A percentile compares a stretch with the other conserved stretches of the same genome.
Evolutionary conservation across 129 eudicot species (phyloP).

Genomic region (carrot (Daucus carota)): DNA sequence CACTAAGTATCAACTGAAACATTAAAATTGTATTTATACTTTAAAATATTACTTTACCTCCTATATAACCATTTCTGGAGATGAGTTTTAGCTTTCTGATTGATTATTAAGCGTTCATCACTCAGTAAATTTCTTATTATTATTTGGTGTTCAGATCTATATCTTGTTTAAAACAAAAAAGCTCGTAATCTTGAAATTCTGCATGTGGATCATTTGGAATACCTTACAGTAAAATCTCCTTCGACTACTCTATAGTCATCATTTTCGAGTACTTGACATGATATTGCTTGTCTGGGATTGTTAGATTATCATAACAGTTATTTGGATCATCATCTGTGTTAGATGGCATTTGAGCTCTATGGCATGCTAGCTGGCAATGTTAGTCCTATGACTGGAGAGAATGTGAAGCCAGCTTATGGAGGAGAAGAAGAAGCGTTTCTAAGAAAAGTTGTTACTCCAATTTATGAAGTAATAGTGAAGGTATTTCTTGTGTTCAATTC

Average conservation of each 20-base stretch:
- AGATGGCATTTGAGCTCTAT: constrained; percentile 98
- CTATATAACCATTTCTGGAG: neutral
- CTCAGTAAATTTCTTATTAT: neutral
- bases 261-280: neutral
- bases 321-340: constrained; percentile 9
- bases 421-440: constrained; percentile 96
- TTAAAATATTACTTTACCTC: neutral
- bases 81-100: neutral
- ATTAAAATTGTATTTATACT: neutral
- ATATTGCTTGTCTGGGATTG: neutral
- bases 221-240: neutral
- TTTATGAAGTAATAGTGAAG: constrained; percentile 84
- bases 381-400: constrained; percentile 93
- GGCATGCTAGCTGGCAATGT: constrained; percentile 99
- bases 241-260: neutral
- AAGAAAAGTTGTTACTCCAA: constrained; percentile 86
- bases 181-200: neutral
- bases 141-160: neutral
- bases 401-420: constrained; percentile 97
- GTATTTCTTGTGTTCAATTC: constrained; percentile 31
- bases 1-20: neutral
- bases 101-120: neutral
- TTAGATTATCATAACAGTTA: neutral
- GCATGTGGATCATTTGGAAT: neutral
- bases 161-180: neutral